Evolutionary conservation across 495 filamentous ascomycete species (phyloP), one percentile per base, ranked within the genome.

Genomic region (Penicillium waksmanii): DNA sequence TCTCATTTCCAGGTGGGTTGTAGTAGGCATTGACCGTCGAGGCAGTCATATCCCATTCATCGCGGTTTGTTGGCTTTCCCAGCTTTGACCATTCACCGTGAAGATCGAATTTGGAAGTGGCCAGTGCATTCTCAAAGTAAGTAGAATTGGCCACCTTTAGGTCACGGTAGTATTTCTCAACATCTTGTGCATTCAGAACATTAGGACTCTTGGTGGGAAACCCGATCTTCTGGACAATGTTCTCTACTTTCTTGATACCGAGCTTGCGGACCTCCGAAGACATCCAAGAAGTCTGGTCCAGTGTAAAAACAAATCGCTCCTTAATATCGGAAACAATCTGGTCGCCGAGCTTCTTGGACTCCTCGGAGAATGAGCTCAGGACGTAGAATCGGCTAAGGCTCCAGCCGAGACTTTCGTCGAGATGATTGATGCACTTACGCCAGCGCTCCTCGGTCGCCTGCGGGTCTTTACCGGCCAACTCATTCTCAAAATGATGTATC

Each of bases 181-280:
- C 73, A 36, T 80, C 80, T 1, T 77, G 71, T 11, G 85, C 80
- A 54, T 89, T 79, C 61, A 81, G 76, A 53, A 90, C 80, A 64
- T 89, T 79, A 2, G 87, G 87, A 54, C 80, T 85, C 50, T 83
- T 82, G 21, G 85, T 87, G 10, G 87, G 88, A 68, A 86, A 92
- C 4, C 88, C 89, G 43, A 92, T 90, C 65, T 91, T 89, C 68
- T 90, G 86, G 33, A 84, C 73, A 60, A 91, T 90, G 51, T 88
- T 87, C 57, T 84, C 79, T 17, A 90, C 85, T 67, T 92, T 92
- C 58, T 87, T 70, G 44, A 83, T 83, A 33, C 85, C 87, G 21
- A 85, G 68, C 56, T 84, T 76, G 43, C 83, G 82, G 25, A 89
- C 84, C 43, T 84, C 82, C 8, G 85, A 74, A 56, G 84, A 85